Conservation (phyloP, 2,329 filamentous ascomycete genomes). For the Dactylellina drechsleri region DNA sequence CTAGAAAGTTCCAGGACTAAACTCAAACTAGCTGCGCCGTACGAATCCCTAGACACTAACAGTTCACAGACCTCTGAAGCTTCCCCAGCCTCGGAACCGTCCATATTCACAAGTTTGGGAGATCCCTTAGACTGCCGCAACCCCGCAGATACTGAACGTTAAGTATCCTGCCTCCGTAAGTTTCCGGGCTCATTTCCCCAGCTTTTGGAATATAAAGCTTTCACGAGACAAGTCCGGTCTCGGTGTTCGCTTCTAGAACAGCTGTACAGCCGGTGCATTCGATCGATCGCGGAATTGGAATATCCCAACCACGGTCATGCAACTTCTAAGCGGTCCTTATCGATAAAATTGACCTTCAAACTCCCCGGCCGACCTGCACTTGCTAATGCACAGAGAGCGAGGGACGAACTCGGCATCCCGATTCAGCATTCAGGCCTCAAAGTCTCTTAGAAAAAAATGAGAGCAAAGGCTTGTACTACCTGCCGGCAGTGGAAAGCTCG, state of each 20-base stretch:
- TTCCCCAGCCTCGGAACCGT: conserved; percentile 5
- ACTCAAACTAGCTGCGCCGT: too few relatives aligned
- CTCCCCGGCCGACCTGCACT: not conserved
- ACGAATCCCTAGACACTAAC: too few relatives aligned
- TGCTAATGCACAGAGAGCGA: not conserved
- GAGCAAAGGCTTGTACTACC: conserved; percentile 36
- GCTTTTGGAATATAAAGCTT: conserved; percentile 17
- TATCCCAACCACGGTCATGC: not conserved
- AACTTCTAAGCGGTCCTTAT: not conserved
- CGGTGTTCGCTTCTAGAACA: conserved; percentile 23
- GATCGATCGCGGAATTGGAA: conserved; percentile 28
- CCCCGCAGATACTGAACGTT: not conserved
- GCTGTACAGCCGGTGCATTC: not conserved
- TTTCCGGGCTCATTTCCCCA: conserved; percentile 4
- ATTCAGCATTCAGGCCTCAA: not conserved
- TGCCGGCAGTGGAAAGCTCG: conserved; percentile 38
- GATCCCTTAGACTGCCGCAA: not conserved
- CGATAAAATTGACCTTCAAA: too few relatives aligned
- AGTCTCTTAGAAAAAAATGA: conserved; percentile 2
- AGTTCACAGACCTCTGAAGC: not conserved
- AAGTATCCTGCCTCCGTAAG: conserved; percentile 2
- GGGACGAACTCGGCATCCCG: conserved; percentile 8
- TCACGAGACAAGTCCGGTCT: conserved; percentile 23
- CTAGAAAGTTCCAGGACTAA: too few relatives aligned
- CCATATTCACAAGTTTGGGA: conserved; percentile 8